These are phyloP conservation scores for Penicillium brevicompactum DNA, from an alignment of 2,329 filamentous ascomycete species.

Conservation along the genomic window DNA sequence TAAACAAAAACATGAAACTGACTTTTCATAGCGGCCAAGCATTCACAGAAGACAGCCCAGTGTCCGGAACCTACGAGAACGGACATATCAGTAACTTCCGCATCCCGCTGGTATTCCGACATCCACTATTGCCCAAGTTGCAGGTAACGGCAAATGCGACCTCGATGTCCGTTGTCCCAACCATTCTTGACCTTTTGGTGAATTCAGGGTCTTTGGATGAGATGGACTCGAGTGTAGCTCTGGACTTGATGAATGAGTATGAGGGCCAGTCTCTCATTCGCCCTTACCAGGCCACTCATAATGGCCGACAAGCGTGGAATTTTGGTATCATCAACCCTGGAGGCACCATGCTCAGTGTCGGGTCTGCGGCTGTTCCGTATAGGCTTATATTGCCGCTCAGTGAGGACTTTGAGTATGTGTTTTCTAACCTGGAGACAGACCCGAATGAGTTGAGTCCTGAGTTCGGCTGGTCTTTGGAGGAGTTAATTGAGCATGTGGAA, in stretches of 20 bases:
- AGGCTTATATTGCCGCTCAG: constrained; percentile 71
- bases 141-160: constrained; percentile 45
- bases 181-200: constrained; percentile 48
- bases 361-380: constrained; percentile 75
- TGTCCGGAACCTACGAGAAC: constrained; percentile 47
- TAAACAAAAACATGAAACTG: neutral
- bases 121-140: constrained; percentile 46
- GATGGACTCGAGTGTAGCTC: constrained; percentile 34
- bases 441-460: constrained; percentile 34
- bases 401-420: constrained; percentile 62
- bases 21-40: constrained; percentile 39
- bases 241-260: constrained; percentile 46
- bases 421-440: constrained; percentile 36
- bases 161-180: constrained; percentile 47
- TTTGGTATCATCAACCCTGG: constrained; percentile 37
- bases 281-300: constrained; percentile 36
- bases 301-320: constrained; percentile 38
- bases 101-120: constrained; percentile 49
- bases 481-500: constrained; percentile 28
- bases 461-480: constrained; percentile 32
- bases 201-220: constrained; percentile 42
- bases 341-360: constrained; percentile 59
- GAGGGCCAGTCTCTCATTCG: constrained; percentile 51
- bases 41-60: constrained; percentile 44
- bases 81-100: constrained; percentile 48